Evolutionary conservation across 1,284 basidiomycete genomes (phyloP).

Genomic region (Ceratobasidium papillatum): DNA sequence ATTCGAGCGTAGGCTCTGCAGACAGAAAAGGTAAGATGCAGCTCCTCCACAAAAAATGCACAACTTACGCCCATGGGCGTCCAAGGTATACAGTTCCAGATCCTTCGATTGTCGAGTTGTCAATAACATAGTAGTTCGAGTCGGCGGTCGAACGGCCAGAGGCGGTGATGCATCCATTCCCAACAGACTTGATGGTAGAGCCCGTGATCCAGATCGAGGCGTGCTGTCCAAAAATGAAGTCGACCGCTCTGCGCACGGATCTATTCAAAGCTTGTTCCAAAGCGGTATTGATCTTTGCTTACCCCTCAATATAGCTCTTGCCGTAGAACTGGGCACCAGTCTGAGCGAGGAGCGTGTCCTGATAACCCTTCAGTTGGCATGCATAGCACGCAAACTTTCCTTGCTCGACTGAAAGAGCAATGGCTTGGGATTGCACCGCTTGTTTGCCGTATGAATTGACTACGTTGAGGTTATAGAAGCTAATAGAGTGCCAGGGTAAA

Average conservation of each 20-base stretch:
- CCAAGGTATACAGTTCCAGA: constrained; percentile 33
- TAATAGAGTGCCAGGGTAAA: not conserved
- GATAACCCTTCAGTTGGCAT: constrained; percentile 43
- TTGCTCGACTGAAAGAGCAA: constrained; percentile 45
- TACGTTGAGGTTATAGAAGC: constrained; percentile 46
- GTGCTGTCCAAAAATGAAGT: constrained; percentile 45
- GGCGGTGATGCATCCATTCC: constrained; percentile 45
- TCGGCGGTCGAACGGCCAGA: constrained; percentile 42
- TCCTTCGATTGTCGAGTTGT: constrained; percentile 43
- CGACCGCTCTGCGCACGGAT: constrained; percentile 33
- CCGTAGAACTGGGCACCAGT: constrained; percentile 45
- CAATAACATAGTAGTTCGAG: constrained; percentile 45
- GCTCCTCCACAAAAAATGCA: not conserved
- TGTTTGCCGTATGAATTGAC: constrained; percentile 44
- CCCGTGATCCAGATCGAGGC: constrained; percentile 44
- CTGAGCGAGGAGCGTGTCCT: constrained; percentile 46
- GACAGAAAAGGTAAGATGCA: not conserved
- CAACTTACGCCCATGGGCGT: constrained; percentile 36
- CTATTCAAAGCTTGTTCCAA: not conserved
- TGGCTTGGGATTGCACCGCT: constrained; percentile 43
- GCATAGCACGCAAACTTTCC: constrained; percentile 44
- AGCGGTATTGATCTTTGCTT: not conserved
- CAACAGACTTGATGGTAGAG: constrained; percentile 39
- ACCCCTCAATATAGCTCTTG: constrained; percentile 43
- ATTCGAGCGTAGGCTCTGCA: constrained; percentile 43